Evolutionary conservation across 345 rosid species (phyloP), one percentile per base, ranked within the genome.

Genomic region (Eucalyptus globulus): DNA sequence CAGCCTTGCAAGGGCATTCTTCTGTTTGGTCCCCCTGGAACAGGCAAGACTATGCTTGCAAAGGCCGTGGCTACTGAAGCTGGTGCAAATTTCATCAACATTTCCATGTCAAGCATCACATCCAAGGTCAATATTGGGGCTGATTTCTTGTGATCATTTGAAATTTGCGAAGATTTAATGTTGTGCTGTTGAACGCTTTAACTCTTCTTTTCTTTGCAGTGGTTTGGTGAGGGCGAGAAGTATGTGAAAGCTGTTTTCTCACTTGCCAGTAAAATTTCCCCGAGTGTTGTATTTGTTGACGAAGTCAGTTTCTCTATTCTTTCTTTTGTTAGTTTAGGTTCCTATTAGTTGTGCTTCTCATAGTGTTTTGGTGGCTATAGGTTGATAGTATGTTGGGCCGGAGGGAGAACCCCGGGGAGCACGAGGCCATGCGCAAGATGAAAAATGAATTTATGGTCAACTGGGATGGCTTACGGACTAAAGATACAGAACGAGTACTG

Each of bases 21-120:
- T 87, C 90, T 97, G 87, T 97, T 96, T 92, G 99, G 99, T 88
- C 99, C 98, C 86, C 99, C 99, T 89, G 99, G 99, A 87, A 97
- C 99, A 47, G 99, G 99, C 31, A 98, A 97, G 92, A 98, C 99
- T 49, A 96, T 98, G 97, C 96, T 97, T 81, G 99, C 99, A 47
- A 98, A 98, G 91, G 98, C 99, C 21, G 97, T 98, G 87, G 99
- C 99, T 88, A 98, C 97, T n/a, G 99, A 98, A 94, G 98, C 98
- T 91, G 98, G 97, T 88, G 99, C 99, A 62, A 96, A 95, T 91
- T 98, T 98, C 91, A 95, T 98, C 76, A 97, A 96, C 91, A 94
- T 97, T 76, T 95, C 98, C 49, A 95, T 96, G 97, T 97, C 99
- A 49, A 97, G 96, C 94, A 95, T 97, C 90, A 90, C 97, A 45